Percentiles rank a stretch among this genome's conserved stretches.
Evolutionary conservation across 2,329 filamentous ascomycete species (phyloP).

Genomic region (Penicillium sp.): DNA sequence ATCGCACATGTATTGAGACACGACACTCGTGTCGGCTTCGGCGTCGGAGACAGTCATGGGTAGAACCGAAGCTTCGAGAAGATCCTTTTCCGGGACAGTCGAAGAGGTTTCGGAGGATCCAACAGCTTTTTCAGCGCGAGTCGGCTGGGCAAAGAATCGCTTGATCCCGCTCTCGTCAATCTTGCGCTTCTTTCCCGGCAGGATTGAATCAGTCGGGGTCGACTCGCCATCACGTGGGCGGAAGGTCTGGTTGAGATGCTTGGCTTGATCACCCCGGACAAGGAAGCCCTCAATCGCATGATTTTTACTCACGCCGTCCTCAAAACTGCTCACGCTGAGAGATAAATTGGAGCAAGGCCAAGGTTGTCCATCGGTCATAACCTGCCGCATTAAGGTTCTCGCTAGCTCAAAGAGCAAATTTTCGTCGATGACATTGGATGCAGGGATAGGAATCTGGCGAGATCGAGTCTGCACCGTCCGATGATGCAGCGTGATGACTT

Average conservation of each 20-base stretch:
- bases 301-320: conserved; percentile 78
- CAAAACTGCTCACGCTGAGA: conserved; percentile 83
- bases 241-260: conserved; percentile 32
- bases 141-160: conserved; percentile 51
- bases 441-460: conserved; percentile 68
- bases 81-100: not conserved
- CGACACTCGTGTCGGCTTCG: not conserved
- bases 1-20: conserved; percentile 48
- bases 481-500: conserved; percentile 78
- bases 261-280: conserved; percentile 58
- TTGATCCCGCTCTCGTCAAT: conserved; percentile 49
- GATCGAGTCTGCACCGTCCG: conserved; percentile 68
- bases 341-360: conserved; percentile 94
- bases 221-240: conserved; percentile 14
- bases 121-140: conserved; percentile 1
- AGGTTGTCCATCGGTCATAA: conserved; percentile 67
- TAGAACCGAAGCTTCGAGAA: not conserved
- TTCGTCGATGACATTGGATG: conserved; percentile 68
- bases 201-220: conserved; percentile 9
- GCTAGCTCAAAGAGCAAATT: conserved; percentile 66
- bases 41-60: not conserved
- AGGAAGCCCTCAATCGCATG: conserved; percentile 81
- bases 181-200: conserved; percentile 41
- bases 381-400: conserved; percentile 68
- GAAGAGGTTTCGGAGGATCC: not conserved